These are phyloP conservation scores for Saccharomycopsis crataegensis DNA, from an alignment of 1,139 yeast species.

Conservation along the genomic window DNA sequence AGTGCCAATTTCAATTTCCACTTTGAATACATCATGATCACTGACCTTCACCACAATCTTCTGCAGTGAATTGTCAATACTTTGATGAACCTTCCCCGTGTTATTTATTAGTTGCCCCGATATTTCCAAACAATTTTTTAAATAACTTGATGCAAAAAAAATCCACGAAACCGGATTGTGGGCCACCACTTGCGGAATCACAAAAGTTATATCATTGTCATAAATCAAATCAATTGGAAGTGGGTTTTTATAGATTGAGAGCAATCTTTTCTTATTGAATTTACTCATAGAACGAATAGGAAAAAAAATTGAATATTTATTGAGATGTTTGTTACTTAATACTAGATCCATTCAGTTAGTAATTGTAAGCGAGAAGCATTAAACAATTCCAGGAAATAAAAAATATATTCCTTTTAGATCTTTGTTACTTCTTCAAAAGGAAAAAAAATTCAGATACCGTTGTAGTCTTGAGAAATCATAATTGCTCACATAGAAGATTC, in stretches of 20 bases:
- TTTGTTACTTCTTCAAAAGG: not conserved
- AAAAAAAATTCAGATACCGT: slow-evolving; percentile 6
- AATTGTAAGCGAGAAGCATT: not conserved
- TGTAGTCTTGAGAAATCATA: slow-evolving; percentile 10
- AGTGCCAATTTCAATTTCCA: not conserved
- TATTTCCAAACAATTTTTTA: not conserved
- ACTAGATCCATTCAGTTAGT: not conserved
- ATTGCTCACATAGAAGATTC: slow-evolving; percentile 11
- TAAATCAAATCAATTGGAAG: slow-evolving; percentile 6
- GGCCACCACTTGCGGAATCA: not conserved
- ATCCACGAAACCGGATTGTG: slow-evolving; percentile 49
- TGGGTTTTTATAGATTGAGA: slow-evolving; percentile 5
- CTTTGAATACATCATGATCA: slow-evolving; percentile 3
- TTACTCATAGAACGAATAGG: slow-evolving; percentile 3
- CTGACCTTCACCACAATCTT: not conserved
- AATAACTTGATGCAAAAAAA: slow-evolving; percentile 30
- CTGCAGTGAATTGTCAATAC: not conserved
- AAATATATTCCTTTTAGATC: not conserved
- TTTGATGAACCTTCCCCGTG: not conserved
- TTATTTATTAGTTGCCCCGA: not conserved
- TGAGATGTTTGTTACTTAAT: not conserved
- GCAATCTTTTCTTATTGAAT: slow-evolving; percentile 1
- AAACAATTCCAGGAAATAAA: not conserved
- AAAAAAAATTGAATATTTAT: not conserved
- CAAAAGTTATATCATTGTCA: not conserved